Conservation (phyloP, 1,284 basidiomycete genomes). For the Kwoniella shivajii region DNA sequence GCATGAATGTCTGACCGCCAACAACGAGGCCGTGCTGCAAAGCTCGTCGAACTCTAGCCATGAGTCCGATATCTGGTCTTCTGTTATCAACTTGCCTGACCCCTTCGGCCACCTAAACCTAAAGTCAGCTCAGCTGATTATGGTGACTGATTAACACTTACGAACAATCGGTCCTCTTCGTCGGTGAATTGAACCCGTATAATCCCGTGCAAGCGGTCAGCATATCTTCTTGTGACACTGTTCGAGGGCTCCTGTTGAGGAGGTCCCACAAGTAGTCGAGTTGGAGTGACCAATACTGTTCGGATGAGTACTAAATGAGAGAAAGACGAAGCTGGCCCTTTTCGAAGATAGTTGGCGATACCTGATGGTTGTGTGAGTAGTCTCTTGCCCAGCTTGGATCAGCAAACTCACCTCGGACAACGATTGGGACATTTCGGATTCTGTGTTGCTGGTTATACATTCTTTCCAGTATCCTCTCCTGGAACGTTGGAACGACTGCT, state of each 20-base stretch:
- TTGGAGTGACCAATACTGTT: slow-evolving; percentile 50
- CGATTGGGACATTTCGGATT: slow-evolving; percentile 31
- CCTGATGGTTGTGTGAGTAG: slow-evolving; percentile 12
- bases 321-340: slow-evolving; percentile 10
- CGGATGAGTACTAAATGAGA: slow-evolving; percentile 48
- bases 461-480: slow-evolving; percentile 44
- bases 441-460: slow-evolving; percentile 46
- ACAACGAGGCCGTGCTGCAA: slow-evolving; percentile 47
- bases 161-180: slow-evolving; percentile 48
- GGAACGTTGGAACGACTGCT: slow-evolving; percentile 24
- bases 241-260: slow-evolving; percentile 52
- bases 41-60: slow-evolving; percentile 50
- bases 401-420: slow-evolving; percentile 30
- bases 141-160: slow-evolving; percentile 16
- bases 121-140: slow-evolving; percentile 1
- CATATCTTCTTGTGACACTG: slow-evolving; percentile 47
- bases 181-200: slow-evolving; percentile 53
- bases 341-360: slow-evolving; percentile 27
- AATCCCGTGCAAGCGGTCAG: slow-evolving; percentile 44
- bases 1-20: slow-evolving; percentile 42
- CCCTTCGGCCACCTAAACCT: slow-evolving; percentile 37
- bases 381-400: neutral
- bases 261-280: slow-evolving; percentile 49
- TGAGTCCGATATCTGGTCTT: slow-evolving; percentile 38
- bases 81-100: slow-evolving; percentile 38